Evolutionary conservation across 1,284 basidiomycete species (phyloP), one percentile per base, ranked within the genome.

Genomic region (Austroboletus rostrupii): DNA sequence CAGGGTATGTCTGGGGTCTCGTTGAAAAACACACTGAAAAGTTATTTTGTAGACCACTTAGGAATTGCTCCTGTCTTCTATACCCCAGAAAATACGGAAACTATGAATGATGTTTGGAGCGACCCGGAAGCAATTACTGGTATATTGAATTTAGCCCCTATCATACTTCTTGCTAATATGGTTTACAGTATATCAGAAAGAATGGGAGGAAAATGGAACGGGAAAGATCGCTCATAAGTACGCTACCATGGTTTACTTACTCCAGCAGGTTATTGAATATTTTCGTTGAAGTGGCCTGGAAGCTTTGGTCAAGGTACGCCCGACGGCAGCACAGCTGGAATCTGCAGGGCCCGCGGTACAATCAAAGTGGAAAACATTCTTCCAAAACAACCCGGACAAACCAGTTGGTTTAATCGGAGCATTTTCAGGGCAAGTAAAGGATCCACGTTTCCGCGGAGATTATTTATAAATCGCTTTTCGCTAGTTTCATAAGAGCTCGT

Each of bases 151-250:
- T 14, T 6, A 35, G n/a, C 7, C 16, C 7, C 33, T 35, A 14
- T 35, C 14, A 14, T 8, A 16, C 8, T 2, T 29, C 33, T 6
- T 35, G 14, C 8, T 16, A 35, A 16, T n/a, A 6, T 3, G 1
- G 9, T 20, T 20, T 13, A n/a, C 40, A 81, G 79, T 64, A 26
- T 65, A 67, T 57, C 58, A 67, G 2, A 58, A 66, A 5, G 61
- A 75, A 51, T 83, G 79, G 76, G 50, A 64, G 5, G 59, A 66
- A 23, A 64, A 69, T 6, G 78, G 78, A 3, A 70, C 69, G 28
- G 79, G 79, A 7, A 52, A 77, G 32, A 70, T 81, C 57, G 72
- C 77, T 0, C 66, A 73, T 56, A 81, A 79, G 80, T 82, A 19
- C 40, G 28, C 28, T 12, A 29, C 13, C 33, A 35, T 35, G 14